Evolutionary conservation across 2,329 filamentous ascomycete genomes (phyloP).

Genomic region (Trichoderma sp.): DNA sequence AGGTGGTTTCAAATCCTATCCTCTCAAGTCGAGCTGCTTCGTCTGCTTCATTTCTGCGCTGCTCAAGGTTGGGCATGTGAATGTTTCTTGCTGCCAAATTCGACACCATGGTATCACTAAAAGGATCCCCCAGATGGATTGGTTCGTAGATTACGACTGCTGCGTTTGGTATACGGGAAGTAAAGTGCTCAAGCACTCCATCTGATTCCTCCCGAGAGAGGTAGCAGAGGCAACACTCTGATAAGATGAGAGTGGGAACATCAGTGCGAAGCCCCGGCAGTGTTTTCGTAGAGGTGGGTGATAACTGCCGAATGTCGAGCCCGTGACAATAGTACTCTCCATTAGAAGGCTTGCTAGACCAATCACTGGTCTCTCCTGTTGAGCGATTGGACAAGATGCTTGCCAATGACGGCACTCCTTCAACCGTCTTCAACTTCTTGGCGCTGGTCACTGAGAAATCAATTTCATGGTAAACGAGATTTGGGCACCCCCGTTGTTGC

Average conservation of each 20-base stretch:
- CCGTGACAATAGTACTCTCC: conserved; percentile 62
- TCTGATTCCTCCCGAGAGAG: conserved; percentile 68
- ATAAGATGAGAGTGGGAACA: conserved; percentile 82
- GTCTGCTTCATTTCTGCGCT: conserved; percentile 68
- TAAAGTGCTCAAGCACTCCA: conserved; percentile 68
- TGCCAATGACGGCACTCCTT: conserved; percentile 51
- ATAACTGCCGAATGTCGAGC: conserved; percentile 69
- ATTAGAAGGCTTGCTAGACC: conserved; percentile 47
- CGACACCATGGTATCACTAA: conserved; percentile 88
- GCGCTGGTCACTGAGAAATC: conserved; percentile 80
- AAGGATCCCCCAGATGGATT: conserved; percentile 79
- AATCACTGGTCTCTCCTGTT: conserved; percentile 41
- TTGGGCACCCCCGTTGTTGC: conserved; percentile 41
- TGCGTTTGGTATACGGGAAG: conserved; percentile 52
- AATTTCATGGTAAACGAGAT: conserved; percentile 83
- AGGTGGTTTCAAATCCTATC: conserved; percentile 63
- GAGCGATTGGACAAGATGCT: conserved; percentile 45
- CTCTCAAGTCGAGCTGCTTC: conserved; percentile 69
- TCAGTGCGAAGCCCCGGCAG: conserved; percentile 53
- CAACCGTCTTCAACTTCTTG: conserved; percentile 63
- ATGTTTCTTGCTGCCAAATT: conserved; percentile 86
- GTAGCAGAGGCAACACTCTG: conserved; percentile 95
- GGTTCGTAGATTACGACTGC: conserved; percentile 85
- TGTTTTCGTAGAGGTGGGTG: conserved; percentile 22
- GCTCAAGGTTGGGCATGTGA: conserved; percentile 77